A percentile compares a stretch with the other conserved stretches of the same genome.
Evolutionary conservation across 1,139 yeast genomes (phyloP).

Genomic region (Saccharomyces hybrid): DNA sequence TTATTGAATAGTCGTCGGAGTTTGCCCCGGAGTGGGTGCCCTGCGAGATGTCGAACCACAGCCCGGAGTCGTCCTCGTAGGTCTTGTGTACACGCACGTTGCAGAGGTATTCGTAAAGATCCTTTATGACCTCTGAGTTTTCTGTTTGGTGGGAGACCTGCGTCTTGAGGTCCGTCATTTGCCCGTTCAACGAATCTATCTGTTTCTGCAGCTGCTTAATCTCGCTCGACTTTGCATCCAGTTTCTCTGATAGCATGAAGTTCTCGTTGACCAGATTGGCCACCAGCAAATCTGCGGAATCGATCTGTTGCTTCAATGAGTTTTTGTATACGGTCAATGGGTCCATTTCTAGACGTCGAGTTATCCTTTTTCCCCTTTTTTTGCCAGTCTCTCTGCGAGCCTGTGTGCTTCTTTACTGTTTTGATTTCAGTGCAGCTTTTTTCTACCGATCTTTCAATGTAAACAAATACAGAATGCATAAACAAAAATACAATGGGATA

Average conservation of each 20-base stretch:
- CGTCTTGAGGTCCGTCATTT: conserved; percentile 13
- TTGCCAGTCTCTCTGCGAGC: too few species aligned
- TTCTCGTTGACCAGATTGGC: conserved; percentile 26
- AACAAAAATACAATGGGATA: neutral
- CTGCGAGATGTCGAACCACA: conserved; percentile 32
- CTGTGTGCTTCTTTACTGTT: neutral
- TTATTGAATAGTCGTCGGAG: conserved; percentile 9
- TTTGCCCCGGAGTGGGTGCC: conserved; percentile 19
- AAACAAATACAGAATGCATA: neutral
- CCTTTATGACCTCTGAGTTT: conserved; percentile 26
- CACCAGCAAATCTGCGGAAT: conserved; percentile 28
- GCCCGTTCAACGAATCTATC: conserved; percentile 4
- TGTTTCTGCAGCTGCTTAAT: conserved; percentile 11
- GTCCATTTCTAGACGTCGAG: conserved; percentile 13
- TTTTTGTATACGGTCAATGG: conserved; percentile 20
- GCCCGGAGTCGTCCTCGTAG: conserved; percentile 30
- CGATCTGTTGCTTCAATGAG: conserved; percentile 22
- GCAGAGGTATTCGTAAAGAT: conserved; percentile 30
- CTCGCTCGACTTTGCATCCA: conserved; percentile 20
- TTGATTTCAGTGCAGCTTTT: neutral
- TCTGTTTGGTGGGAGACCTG: conserved; percentile 26
- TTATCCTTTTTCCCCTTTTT: too few species aligned
- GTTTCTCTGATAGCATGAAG: conserved; percentile 14
- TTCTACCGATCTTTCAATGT: neutral
- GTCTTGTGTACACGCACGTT: conserved; percentile 30